Evolutionary conservation across 108 stramenopile genomes (phyloP).

Genomic region (Cyclotella baltica): DNA sequence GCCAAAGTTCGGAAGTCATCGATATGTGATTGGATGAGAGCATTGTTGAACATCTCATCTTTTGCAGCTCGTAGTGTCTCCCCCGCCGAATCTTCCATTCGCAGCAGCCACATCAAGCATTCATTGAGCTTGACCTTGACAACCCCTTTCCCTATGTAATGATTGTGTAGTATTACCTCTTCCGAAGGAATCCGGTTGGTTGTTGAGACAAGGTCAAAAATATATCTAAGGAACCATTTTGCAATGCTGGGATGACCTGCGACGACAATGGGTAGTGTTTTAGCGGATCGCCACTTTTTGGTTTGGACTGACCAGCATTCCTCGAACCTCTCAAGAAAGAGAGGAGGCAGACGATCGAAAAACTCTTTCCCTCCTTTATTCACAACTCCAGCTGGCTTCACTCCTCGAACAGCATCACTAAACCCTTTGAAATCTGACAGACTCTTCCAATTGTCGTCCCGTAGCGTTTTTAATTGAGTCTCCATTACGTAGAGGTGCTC

Average conservation of each 20-base stretch:
- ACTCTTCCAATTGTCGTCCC: neutral
- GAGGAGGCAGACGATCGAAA: neutral
- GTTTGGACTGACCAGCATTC: neutral
- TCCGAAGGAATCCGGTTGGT: neutral
- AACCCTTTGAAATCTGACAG: neutral
- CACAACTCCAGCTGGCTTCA: neutral
- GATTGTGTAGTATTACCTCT: neutral
- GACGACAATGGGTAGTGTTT: neutral
- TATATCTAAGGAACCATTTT: neutral
- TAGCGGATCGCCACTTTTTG: neutral
- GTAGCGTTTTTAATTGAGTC: neutral
- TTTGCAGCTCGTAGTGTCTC: no score
- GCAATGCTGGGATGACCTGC: neutral
- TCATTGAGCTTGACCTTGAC: constrained; percentile 2
- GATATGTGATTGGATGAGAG: neutral
- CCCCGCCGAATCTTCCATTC: neutral
- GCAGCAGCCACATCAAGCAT: constrained; percentile 5
- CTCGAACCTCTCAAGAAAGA: constrained; percentile 6
- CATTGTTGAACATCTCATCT: neutral
- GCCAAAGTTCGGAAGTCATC: neutral
- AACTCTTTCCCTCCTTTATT: neutral
- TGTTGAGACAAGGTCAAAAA: neutral
- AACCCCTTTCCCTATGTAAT: neutral
- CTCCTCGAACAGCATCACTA: neutral
- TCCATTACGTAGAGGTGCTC: neutral